phyloP scores from a whole-genome alignment of 345 rosid genomes.

The Linum tenue region DNA sequence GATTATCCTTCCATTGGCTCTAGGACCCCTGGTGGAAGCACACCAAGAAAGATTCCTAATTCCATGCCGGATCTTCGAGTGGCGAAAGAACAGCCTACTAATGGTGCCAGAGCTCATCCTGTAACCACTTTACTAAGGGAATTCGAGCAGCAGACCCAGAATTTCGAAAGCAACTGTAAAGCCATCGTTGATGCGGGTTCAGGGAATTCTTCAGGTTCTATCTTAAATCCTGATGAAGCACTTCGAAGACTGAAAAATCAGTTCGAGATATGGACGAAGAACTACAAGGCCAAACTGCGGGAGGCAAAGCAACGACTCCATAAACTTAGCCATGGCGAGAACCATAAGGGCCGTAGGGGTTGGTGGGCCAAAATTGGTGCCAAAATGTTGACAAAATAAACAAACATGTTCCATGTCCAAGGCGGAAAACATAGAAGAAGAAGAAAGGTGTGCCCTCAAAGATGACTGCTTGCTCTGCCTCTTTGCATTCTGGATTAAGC shows the following conservation, averaged over 20 bases:
- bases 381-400: constrained; percentile 1
- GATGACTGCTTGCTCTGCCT: neutral
- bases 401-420: neutral
- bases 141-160: constrained; percentile 59
- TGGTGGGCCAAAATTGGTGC: constrained; percentile 78
- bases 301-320: constrained; percentile 59
- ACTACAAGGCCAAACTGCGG: constrained; percentile 61
- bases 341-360: constrained; percentile 47
- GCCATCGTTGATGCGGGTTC: constrained; percentile 40
- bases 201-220: constrained; percentile 27
- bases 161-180: constrained; percentile 57
- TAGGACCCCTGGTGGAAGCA: constrained; percentile 51
- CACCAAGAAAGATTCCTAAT: constrained; percentile 37
- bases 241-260: constrained; percentile 48
- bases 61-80: constrained; percentile 31
- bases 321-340: constrained; percentile 39
- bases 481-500: neutral
- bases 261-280: constrained; percentile 86
- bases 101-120: constrained; percentile 34
- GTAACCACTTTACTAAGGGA: constrained; percentile 57
- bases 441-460: neutral
- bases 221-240: constrained; percentile 46
- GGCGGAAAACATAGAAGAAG: neutral
- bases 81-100: constrained; percentile 36
- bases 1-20: constrained; percentile 51